phyloP scores from a whole-genome alignment of 2,329 filamentous ascomycete species.

The Pseudocercospora pini-densiflorae region DNA sequence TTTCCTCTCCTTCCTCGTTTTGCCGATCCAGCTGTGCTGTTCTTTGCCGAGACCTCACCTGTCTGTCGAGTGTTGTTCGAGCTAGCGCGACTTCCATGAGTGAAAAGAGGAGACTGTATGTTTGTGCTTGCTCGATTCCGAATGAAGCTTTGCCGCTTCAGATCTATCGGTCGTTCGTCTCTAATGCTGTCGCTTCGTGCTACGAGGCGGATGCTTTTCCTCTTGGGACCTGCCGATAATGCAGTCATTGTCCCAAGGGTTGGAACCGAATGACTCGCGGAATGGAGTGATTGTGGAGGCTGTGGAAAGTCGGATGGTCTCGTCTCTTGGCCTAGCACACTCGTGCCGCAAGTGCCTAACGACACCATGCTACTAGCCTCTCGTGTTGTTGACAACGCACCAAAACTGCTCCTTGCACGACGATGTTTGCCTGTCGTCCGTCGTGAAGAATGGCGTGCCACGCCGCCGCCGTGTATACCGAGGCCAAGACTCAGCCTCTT shows the following conservation, averaged over 20 bases:
- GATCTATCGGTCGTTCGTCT: slow-evolving; percentile 45
- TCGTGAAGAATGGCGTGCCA: slow-evolving; percentile 37
- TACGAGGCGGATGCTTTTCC: slow-evolving; percentile 47
- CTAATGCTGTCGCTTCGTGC: slow-evolving; percentile 40
- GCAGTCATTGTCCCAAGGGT: slow-evolving; percentile 33
- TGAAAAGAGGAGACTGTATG: slow-evolving; percentile 46
- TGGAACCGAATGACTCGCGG: slow-evolving; percentile 32
- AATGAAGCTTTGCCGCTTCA: slow-evolving; percentile 50
- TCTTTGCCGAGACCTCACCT: slow-evolving; percentile 26
- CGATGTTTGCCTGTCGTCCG: slow-evolving; percentile 26
- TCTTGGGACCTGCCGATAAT: slow-evolving; percentile 36
- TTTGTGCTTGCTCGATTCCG: slow-evolving; percentile 45
- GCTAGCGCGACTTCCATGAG: slow-evolving; percentile 35
- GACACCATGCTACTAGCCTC: slow-evolving; percentile 44
- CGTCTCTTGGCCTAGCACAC: slow-evolving; percentile 42
- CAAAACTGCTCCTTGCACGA: slow-evolving; percentile 30
- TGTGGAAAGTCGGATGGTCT: slow-evolving; percentile 44
- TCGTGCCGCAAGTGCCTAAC: slow-evolving; percentile 45
- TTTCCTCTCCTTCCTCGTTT: slow-evolving; percentile 25
- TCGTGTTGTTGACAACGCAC: slow-evolving; percentile 33
- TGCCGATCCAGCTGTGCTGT: slow-evolving; percentile 28
- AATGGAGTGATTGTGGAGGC: slow-evolving; percentile 34
- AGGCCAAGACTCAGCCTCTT: slow-evolving; percentile 33
- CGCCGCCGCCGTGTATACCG: slow-evolving; percentile 32
- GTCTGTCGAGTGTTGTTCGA: slow-evolving; percentile 25